These are phyloP conservation scores for Suaeda aralocaspica DNA, from an alignment of 148 eudicot species.

Conservation along the genomic window DNA sequence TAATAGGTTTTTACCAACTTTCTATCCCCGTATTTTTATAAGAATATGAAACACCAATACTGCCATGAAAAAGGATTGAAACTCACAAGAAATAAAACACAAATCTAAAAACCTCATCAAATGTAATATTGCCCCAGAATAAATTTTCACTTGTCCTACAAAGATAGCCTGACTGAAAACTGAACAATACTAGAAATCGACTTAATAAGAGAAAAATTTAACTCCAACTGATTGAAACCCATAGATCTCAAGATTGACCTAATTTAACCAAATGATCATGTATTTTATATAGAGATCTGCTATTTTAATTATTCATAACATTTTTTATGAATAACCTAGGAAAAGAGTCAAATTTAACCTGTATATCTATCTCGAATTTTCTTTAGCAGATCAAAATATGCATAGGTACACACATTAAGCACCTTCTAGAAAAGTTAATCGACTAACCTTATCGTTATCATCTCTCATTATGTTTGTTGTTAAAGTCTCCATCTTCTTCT, in stretches of 20 bases:
- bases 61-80: background rate
- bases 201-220: background rate
- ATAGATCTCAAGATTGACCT: background rate
- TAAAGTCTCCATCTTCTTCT: constrained; percentile 46
- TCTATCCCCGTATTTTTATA: too few species aligned
- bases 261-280: background rate
- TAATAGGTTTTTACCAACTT: too few species aligned
- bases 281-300: too few species aligned
- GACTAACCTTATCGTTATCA: constrained; percentile 75
- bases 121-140: background rate
- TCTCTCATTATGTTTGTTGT: constrained; percentile 82
- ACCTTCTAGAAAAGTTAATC: background rate
- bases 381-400: too few species aligned
- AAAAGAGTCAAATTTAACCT: too few species aligned
- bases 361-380: too few species aligned
- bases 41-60: background rate
- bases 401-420: background rate
- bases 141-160: background rate
- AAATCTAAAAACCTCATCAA: background rate
- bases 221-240: background rate
- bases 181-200: background rate
- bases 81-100: background rate
- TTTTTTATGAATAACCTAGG: too few species aligned
- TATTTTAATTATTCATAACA: too few species aligned
- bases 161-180: background rate